Conservation (phyloP, 1,139 yeast genomes). For the Protomyces inouyei region DNA sequence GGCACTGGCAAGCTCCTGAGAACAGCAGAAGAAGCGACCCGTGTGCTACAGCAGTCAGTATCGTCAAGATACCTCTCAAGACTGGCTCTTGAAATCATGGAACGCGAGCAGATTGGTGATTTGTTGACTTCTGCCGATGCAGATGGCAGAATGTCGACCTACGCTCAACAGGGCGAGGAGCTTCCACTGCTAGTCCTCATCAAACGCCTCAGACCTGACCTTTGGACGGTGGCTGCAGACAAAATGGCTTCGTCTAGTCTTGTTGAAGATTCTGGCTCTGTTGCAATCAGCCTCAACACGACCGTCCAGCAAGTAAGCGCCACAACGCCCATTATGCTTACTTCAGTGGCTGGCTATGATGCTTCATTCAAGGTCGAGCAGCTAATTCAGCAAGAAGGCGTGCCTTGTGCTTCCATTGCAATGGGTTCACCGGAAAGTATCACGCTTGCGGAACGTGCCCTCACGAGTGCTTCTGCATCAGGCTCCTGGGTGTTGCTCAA, state of each 20-base stretch:
- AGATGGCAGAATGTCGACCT: neutral
- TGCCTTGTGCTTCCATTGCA: conserved; percentile 49
- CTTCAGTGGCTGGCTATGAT: conserved; percentile 62
- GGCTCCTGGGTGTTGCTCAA: conserved; percentile 72
- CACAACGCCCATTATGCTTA: conserved; percentile 48
- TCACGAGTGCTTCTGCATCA: conserved; percentile 45
- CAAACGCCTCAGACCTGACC: conserved; percentile 34
- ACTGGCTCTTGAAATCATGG: neutral
- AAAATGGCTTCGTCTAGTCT: conserved; percentile 2
- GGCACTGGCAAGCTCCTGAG: neutral
- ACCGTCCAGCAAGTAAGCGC: conserved; percentile 13
- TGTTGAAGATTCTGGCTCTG: neutral
- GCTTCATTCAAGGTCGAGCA: conserved; percentile 54
- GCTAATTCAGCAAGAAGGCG: conserved; percentile 41
- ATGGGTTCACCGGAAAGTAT: conserved; percentile 74
- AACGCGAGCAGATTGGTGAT: neutral
- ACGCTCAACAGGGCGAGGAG: neutral
- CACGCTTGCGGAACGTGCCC: conserved; percentile 51
- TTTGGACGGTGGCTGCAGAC: conserved; percentile 31
- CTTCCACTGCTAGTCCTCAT: conserved; percentile 31
- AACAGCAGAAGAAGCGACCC: neutral
- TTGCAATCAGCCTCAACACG: conserved; percentile 5
- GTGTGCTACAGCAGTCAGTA: neutral
- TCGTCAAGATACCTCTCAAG: neutral
- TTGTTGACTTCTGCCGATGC: neutral